Base-by-base conservation (phyloP, 495 filamentous ascomycete genomes). In the Emericellopsis terricola region DNA sequence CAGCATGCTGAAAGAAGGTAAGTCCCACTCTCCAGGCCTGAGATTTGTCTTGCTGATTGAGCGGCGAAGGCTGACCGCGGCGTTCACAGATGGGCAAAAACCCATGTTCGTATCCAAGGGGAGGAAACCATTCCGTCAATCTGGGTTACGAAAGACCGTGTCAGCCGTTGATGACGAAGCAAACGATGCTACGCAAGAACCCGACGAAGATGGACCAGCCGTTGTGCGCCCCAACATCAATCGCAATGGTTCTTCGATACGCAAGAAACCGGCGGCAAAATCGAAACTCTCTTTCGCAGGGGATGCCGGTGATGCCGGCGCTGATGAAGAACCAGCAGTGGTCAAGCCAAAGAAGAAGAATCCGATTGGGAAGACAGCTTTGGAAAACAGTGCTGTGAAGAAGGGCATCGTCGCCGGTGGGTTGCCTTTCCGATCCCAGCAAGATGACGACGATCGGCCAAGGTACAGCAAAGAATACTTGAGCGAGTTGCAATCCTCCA, bases 391-490 rank as follows among this genome's bases (percentile, higher is more conserved):
- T 53, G 68, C 80, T 2, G 49, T 69, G 4, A 71, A 68, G 37
- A 51, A 46, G 40, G 50, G 52, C 9, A 51, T 51, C 33, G 50
- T 54, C 10, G 14, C 33, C 0, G 8, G 33, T 24, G 21, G 21
- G 32, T 61, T 76, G 1, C 68, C 73, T 3, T 52, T 72, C 24
- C 66, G 75, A 15, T 62, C 71, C 4, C 59, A 58, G 8, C 60
- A 64, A 17, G 69, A 72, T 24, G 72, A 79, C 23, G 79, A 87
- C 29, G 53, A 59, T 29, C 60, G 76, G 29, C 87, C 84, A 3
- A 80, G 64, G 38, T 97, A 97, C 54, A 89, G 67, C 51, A 75
- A 77, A 38, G 84, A 89, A 39, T 79, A 87, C 41, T 60, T 97
- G 29, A 76, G 80, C 31, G 81, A 92, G 50, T 65, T 97, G 6